Evolutionary conservation across 2,329 filamentous ascomycete species (phyloP).

Genomic region (Microsporum ferrugineum): DNA sequence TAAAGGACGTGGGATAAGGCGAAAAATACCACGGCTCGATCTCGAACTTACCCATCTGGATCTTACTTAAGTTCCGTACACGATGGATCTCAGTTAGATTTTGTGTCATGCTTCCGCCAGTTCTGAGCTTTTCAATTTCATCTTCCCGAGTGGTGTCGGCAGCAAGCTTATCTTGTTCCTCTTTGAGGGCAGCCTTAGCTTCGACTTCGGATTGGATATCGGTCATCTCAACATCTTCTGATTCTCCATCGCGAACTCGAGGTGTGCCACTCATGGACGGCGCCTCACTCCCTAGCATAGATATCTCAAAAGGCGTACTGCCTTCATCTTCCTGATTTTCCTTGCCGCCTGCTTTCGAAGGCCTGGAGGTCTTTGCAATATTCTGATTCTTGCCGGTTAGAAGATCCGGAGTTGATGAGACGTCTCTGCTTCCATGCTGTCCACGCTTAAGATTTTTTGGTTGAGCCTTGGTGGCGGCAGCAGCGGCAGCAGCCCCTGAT

Average conservation of each 20-base stretch:
- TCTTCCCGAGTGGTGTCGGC: slow-evolving; percentile 56
- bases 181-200: slow-evolving; percentile 21
- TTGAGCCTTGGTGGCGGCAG: slow-evolving; percentile 43
- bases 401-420: slow-evolving; percentile 45
- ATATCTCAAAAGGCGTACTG: slow-evolving; percentile 25
- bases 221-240: slow-evolving; percentile 35
- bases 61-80: slow-evolving; percentile 83
- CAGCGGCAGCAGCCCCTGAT: slow-evolving; percentile 39
- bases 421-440: slow-evolving; percentile 41
- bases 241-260: slow-evolving; percentile 19
- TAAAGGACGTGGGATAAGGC: slow-evolving; percentile 82
- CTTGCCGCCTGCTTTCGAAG: slow-evolving; percentile 49
- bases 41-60: slow-evolving; percentile 87
- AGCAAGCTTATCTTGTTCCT: slow-evolving; percentile 28
- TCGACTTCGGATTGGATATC: slow-evolving; percentile 25
- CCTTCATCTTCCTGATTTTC: slow-evolving; percentile 43
- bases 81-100: slow-evolving; percentile 94
- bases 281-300: slow-evolving; percentile 25
- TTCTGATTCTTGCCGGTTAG: slow-evolving; percentile 40
- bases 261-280: slow-evolving; percentile 32
- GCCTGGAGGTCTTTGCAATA: slow-evolving; percentile 35
- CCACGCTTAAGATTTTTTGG: slow-evolving; percentile 50
- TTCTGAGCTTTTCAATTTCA: slow-evolving; percentile 91
- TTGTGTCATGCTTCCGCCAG: slow-evolving; percentile 95
- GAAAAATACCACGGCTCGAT: slow-evolving; percentile 99